Conservation (phyloP, 148 eudicot species). For the Vaccinium darrowii region DNA sequence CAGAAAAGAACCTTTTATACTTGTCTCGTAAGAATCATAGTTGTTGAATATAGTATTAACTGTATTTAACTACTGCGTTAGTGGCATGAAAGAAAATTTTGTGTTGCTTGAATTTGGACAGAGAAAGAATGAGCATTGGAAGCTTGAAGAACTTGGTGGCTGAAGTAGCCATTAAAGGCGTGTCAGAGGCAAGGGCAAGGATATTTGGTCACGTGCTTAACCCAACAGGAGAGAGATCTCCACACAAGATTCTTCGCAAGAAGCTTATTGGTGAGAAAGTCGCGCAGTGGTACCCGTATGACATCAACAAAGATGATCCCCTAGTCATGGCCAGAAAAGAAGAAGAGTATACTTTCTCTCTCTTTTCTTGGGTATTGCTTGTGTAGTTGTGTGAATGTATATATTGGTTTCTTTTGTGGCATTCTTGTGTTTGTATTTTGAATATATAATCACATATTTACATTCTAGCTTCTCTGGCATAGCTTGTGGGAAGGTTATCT, state of each 20-base stretch:
- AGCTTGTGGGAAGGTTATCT: background rate
- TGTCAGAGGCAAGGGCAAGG: constrained; percentile 69
- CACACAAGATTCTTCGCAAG: constrained; percentile 77
- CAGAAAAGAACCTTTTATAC: background rate
- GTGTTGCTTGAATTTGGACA: background rate
- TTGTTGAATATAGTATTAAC: background rate
- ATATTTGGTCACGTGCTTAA: constrained; percentile 86
- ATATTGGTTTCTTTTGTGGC: background rate
- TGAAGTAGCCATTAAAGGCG: constrained; percentile 58
- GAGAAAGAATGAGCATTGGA: constrained; percentile 49
- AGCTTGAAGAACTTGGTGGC: constrained; percentile 53
- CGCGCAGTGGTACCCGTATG: constrained; percentile 75
- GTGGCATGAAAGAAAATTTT: background rate
- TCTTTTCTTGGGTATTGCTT: background rate
- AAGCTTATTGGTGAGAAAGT: constrained; percentile 88
- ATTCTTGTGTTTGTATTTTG: background rate
- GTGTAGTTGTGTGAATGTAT: background rate
- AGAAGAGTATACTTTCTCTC: constrained; percentile 43
- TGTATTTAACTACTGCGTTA: background rate
- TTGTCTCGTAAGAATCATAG: background rate
- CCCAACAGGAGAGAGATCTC: constrained; percentile 64
- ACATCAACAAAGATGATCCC: constrained; percentile 71
- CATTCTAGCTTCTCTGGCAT: background rate
- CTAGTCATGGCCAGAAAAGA: constrained; percentile 54
- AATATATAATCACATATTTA: background rate